Evolutionary conservation across 768 basidiomycete species (phyloP).

Genomic region (Pisolithus marmoratus): DNA sequence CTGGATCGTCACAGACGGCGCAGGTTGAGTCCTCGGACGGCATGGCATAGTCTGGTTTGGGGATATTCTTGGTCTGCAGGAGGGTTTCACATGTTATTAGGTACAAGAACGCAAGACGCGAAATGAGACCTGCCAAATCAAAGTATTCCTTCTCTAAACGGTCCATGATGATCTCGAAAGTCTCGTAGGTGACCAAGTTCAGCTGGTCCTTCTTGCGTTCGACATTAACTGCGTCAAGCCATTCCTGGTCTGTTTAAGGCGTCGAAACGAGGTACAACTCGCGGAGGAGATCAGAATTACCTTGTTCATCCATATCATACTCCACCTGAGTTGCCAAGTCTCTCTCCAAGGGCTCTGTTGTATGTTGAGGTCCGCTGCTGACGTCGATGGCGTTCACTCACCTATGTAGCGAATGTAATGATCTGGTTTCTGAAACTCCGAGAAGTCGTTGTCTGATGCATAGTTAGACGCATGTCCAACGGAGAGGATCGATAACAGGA

Average conservation of each 20-base stretch:
- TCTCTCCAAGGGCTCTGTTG: slow-evolving; percentile 80
- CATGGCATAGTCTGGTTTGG: slow-evolving; percentile 79
- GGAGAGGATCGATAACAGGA: background rate
- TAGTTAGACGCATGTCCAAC: slow-evolving; percentile 4
- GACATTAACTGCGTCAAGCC: slow-evolving; percentile 81
- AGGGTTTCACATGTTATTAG: background rate
- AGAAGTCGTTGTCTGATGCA: slow-evolving; percentile 53
- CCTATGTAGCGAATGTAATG: slow-evolving; percentile 91
- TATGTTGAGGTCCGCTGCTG: slow-evolving; percentile 4
- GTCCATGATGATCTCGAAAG: slow-evolving; percentile 97
- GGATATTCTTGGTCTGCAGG: slow-evolving; percentile 85
- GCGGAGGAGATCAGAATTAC: slow-evolving; percentile 32
- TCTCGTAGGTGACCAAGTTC: slow-evolving; percentile 71
- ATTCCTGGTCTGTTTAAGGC: slow-evolving; percentile 70
- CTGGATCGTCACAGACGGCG: slow-evolving; percentile 95
- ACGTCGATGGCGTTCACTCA: slow-evolving; percentile 27
- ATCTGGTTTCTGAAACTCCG: slow-evolving; percentile 70
- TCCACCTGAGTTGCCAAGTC: slow-evolving; percentile 93
- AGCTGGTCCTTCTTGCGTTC: slow-evolving; percentile 76
- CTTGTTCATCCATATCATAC: slow-evolving; percentile 99
- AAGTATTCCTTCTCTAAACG: slow-evolving; percentile 99
- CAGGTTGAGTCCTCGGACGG: slow-evolving; percentile 96
- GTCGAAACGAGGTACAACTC: background rate
- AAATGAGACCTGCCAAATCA: slow-evolving; percentile 60
- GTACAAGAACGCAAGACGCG: slow-evolving; percentile 1